Conservation (phyloP, 805 yeast genomes). For the Yamadazyma kitorensis region DNA sequence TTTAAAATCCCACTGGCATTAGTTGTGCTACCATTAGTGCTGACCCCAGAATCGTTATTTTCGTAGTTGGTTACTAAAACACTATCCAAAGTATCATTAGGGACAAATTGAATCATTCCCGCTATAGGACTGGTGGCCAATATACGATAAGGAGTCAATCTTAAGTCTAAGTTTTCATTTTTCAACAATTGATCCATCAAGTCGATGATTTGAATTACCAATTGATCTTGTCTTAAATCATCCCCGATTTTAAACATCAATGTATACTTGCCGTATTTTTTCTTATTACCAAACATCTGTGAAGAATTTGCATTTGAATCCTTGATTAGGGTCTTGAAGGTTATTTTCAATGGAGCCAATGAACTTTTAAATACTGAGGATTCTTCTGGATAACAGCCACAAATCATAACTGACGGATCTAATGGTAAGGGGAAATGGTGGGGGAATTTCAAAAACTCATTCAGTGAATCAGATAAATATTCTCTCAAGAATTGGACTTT, state of each 20-base stretch:
- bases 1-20: slow-evolving; percentile 67
- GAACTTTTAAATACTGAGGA: slow-evolving; percentile 89
- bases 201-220: slow-evolving; percentile 89
- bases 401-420: slow-evolving; percentile 72
- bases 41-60: slow-evolving; percentile 1
- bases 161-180: slow-evolving; percentile 86
- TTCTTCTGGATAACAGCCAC: slow-evolving; percentile 76
- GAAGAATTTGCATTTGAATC: slow-evolving; percentile 18
- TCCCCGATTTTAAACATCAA: slow-evolving; percentile 95
- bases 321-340: slow-evolving; percentile 56
- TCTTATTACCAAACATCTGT: slow-evolving; percentile 32
- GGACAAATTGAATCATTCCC: slow-evolving; percentile 93
- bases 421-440: slow-evolving; percentile 71
- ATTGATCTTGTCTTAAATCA: slow-evolving; percentile 93
- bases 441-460: slow-evolving; percentile 35
- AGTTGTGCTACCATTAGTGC: slow-evolving; percentile 1
- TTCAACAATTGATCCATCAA: slow-evolving; percentile 86
- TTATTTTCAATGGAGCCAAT: slow-evolving; percentile 80
- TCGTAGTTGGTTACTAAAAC: slow-evolving; percentile 42
- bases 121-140: slow-evolving; percentile 88
- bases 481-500: slow-evolving; percentile 68
- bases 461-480: slow-evolving; percentile 48
- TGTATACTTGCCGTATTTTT: slow-evolving; percentile 53
- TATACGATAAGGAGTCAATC: slow-evolving; percentile 83
- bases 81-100: slow-evolving; percentile 83